Conservation (phyloP, 1,139 yeast genomes). For the Zhuliangozyma parablackwelliae region DNA sequence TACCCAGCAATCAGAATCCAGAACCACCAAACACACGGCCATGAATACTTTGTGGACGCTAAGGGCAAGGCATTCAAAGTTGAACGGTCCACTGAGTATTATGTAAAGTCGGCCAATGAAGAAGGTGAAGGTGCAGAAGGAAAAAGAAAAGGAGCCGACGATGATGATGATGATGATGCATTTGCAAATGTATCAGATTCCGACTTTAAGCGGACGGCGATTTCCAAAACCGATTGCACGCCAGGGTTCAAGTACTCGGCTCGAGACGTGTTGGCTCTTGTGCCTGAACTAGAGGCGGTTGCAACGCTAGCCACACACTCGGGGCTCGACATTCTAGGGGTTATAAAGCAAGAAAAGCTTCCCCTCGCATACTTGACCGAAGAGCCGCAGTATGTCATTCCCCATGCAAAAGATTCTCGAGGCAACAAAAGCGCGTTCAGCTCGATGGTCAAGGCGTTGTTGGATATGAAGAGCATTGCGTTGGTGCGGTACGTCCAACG, state of each 20-base stretch:
- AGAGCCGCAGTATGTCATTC: conserved; percentile 56
- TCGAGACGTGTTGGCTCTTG: conserved; percentile 31
- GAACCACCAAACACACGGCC: conserved; percentile 20
- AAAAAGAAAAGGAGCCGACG: conserved; percentile 10
- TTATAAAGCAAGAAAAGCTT: conserved; percentile 39
- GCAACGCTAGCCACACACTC: conserved; percentile 40
- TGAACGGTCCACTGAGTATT: conserved; percentile 20
- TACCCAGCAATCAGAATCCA: conserved; percentile 60
- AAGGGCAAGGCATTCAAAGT: conserved; percentile 10
- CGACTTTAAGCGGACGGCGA: not conserved
- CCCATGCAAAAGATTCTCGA: conserved; percentile 27
- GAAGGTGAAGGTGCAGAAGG: too few species aligned
- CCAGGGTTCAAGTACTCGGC: conserved; percentile 67
- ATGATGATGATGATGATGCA: conserved; percentile 11
- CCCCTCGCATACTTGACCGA: conserved; percentile 59
- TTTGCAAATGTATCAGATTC: conserved; percentile 4
- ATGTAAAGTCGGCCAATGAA: conserved; percentile 9
- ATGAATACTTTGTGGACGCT: conserved; percentile 24
- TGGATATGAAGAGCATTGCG: conserved; percentile 46
- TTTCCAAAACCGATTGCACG: conserved; percentile 2
- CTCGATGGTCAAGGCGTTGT: conserved; percentile 53
- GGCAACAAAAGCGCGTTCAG: conserved; percentile 45
- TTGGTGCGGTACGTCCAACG: conserved; percentile 60
- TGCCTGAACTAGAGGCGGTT: conserved; percentile 40
- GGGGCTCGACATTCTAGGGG: conserved; percentile 64